Evolutionary conservation across 495 filamentous ascomycete genomes (phyloP), one percentile per base, ranked within the genome.

Genomic region (Apiosordaria backusii): DNA sequence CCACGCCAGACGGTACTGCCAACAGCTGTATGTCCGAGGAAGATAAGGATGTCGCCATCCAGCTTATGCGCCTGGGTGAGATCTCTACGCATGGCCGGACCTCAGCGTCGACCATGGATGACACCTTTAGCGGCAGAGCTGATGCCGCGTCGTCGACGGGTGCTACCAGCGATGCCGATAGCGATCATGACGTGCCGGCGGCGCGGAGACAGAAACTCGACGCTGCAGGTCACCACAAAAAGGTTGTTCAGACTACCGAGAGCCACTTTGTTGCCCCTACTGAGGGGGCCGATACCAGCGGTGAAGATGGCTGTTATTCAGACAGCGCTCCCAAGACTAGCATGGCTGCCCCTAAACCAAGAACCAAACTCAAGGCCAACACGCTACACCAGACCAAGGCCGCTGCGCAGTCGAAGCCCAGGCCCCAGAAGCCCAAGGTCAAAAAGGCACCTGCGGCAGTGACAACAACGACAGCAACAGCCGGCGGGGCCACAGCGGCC

Each of bases 1-100:
- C 92, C 7, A 98, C 96, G 3, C 96, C 95, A 4, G 94, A 97
- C 67, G 93, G 93, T 13, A 98, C 96, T 16, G 89, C 96, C 66
- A 90, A 90, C 45, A 97, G 93, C 79, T 94, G 89, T 71, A 93
- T 97, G 73, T 98, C 94, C 3, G 95, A 99, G 75, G 95, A 99
- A 75, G 95, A 99, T 75, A 95, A 98, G 73, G 96, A 99, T 78
- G 95, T 97, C 70, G 95, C 95, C 59, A 87, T 97, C 74, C 93
- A 97, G 76, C 83, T 99, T 68, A 97, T 99, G 86, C 89, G 92
- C 66, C 83, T 99, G 61, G 92, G 94, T n/a, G 92, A 96, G 72
- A 88, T 91, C 68, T 92, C 92, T 29, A 93, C 92, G 16, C 89
- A 93, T 69, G 92, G 90, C 55, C 90, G 93, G 72, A 92, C 92